Evolutionary conservation across 106 monocot genomes (phyloP).

Genomic region (Ottelia alismoides): DNA sequence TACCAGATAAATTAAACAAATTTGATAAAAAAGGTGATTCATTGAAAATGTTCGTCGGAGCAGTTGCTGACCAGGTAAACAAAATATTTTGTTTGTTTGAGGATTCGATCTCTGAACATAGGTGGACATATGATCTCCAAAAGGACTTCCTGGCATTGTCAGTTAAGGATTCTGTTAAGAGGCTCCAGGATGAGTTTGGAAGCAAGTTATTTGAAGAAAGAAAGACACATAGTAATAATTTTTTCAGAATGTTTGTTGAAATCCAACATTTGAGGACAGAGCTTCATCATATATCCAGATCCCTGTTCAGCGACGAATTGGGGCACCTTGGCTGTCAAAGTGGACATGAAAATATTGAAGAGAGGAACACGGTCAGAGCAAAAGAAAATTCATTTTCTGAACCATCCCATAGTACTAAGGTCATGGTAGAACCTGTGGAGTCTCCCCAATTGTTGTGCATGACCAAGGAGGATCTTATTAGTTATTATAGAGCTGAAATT

Average conservation of each 20-base stretch:
- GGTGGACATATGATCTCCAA: constrained; percentile 50
- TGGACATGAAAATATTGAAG: constrained; percentile 41
- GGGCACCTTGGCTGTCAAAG: constrained; percentile 17
- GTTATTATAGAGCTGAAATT: constrained; percentile 60
- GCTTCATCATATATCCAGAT: constrained; percentile 37
- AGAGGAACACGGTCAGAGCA: constrained; percentile 25
- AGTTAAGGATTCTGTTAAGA: constrained; percentile 30
- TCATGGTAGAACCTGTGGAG: too few relatives aligned
- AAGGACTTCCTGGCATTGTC: constrained; percentile 33
- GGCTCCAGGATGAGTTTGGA: constrained; percentile 35
- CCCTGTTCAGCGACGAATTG: constrained; percentile 30
- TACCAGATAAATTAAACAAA: constrained; percentile 11
- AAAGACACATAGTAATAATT: too few relatives aligned
- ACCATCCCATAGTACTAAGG: too few relatives aligned
- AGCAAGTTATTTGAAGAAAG: constrained; percentile 29
- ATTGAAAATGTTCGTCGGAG: constrained; percentile 19
- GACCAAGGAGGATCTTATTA: constrained; percentile 48
- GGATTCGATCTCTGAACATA: constrained; percentile 26
- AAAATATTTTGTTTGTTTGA: constrained; percentile 14
- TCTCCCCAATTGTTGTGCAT: constrained; percentile 35
- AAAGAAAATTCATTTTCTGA: too few relatives aligned
- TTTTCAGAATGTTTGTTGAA: constrained; percentile 25
- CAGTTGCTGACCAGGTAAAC: constrained; percentile 24
- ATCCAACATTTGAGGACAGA: constrained; percentile 37
- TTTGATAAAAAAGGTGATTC: constrained; percentile 30